Base-by-base conservation (phyloP, 148 eudicot species). In the Persicaria tinctoria region DNA sequence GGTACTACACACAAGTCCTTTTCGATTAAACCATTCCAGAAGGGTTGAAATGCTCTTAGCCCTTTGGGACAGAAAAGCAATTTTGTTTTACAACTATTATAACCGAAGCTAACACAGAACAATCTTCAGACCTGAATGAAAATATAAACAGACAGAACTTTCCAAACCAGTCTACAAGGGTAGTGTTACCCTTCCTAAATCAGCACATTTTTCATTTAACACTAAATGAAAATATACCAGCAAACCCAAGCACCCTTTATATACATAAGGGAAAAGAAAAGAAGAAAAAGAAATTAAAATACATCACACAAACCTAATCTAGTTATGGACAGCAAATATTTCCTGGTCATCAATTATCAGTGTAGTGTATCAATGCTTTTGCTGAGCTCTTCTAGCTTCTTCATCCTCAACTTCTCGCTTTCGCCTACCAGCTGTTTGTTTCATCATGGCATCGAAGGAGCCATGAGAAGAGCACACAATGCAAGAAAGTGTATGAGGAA, bases 371-470 rank as follows among this genome's bases (percentile, higher is more conserved):
- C 88, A 66, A 89, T 79, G 83, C 85, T 82, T 75, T 85, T 89
- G 89, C 85, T 84, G 53, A 89, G 87, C 86, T 89, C 93, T 68
- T 89, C 93, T 80, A 89, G 70, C 79, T 85, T 89, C 81, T 79
- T 85, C 72, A 83, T 57, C 82, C 93, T 85, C 79, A 84, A 14
- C 46, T 53, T 85, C 76, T 89, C 93, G 53, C 93, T 87, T 81
- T 89, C 90, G 55, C 78, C 79, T 68, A 87, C 84, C 88, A 87
- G 27, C 93, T 89, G 84, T 32, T 71, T 5, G n/a, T 47, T 50
- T 49, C 38, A n/a, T 47, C 55, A 4, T 53, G 11, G 57, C 13
- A 53, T 53, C 11, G 1, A 10, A 16, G 3, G 1, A 53, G 4
- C 57, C 11, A 63, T 63, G 14, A 38, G 44, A 63, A 23, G 12